Base-by-base conservation (phyloP, 768 basidiomycete species). In the Boletellus ananiceps region DNA sequence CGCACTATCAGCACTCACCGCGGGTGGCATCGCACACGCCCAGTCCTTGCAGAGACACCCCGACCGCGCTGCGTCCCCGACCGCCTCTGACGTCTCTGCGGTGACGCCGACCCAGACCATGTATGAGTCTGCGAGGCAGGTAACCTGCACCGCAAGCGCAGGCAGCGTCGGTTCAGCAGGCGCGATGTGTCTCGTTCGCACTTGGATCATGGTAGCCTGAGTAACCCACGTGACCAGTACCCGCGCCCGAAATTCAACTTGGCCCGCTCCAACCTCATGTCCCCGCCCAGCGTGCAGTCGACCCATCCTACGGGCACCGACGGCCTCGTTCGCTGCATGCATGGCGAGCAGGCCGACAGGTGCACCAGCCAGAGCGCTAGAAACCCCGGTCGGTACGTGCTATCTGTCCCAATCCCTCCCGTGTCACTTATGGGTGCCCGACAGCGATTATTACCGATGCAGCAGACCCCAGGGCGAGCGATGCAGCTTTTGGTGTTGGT, bases 91-190 rank as follows among this genome's bases (percentile, higher is more conserved):
- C 37, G 64, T 41, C 35, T 69, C 71, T 23, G 79, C 76, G 16
- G 80, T 81, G n/a, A 67, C 71, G 1, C 88, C 88, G 29, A 84
- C 71, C 89, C 89, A 92, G 44, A 92, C 59, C 87, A 92, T 89
- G 68, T 84, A 89, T 48, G 85, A 83, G 57, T 81, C 81, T 41
- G 80, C 79, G 47, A 92, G 66, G 52, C 69, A 69, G 39, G 82
- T 89, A 52, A 85, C 71, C 54, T 88, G 84, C 48, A 92, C 69
- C 15, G 71, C 83, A 36, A 88, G 71, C 39, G 77, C 74, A 14
- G 84, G 83, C 41, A 78, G 63, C 15, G 75, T 71, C 40, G 73
- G 66, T 53, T 82, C 78, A 32, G 71, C 65, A 7, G 82, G 68
- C 25, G 74, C 62, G 50, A 85, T 56, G 57, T 79, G 77, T 46